phyloP scores from a whole-genome alignment of 2,329 filamentous ascomycete species.

The Nannizziopsis arthrosporioides region DNA sequence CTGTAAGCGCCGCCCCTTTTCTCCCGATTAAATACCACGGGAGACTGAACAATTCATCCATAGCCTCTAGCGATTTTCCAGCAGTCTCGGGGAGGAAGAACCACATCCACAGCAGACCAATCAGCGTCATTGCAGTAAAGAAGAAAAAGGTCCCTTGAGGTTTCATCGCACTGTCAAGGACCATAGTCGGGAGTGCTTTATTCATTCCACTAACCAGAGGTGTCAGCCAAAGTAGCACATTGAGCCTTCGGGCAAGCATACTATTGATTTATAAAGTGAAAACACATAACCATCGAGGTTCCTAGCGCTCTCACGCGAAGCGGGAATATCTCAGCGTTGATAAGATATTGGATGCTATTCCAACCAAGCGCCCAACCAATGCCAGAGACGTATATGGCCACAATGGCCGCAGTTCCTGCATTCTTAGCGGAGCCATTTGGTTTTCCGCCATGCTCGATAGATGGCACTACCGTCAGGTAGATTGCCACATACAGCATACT shows the following conservation, averaged over 20 bases:
- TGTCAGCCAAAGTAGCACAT: neutral
- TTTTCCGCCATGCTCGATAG: slow-evolving; percentile 22
- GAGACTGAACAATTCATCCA: slow-evolving; percentile 16
- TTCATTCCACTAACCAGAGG: slow-evolving; percentile 17
- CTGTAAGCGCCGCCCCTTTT: slow-evolving; percentile 14
- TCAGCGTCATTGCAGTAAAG: slow-evolving; percentile 55
- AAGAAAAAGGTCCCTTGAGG: slow-evolving; percentile 62
- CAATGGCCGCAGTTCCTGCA: slow-evolving; percentile 33
- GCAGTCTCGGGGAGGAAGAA: slow-evolving; percentile 60
- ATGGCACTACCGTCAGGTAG: slow-evolving; percentile 31
- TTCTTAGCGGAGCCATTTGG: slow-evolving; percentile 15
- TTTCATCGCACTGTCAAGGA: slow-evolving; percentile 40
- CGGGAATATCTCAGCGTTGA: slow-evolving; percentile 38
- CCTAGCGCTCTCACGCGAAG: slow-evolving; percentile 33
- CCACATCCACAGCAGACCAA: slow-evolving; percentile 57
- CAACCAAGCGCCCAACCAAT: slow-evolving; percentile 39
- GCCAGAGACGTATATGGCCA: slow-evolving; percentile 36
- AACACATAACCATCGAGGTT: slow-evolving; percentile 35
- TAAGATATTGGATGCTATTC: slow-evolving; percentile 37
- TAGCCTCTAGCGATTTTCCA: slow-evolving; percentile 35
- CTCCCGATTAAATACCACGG: slow-evolving; percentile 16
- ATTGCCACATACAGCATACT: slow-evolving; percentile 46
- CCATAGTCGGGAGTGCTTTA: slow-evolving; percentile 26
- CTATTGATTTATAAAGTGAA: slow-evolving; percentile 32
- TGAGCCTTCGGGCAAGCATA: slow-evolving; percentile 4